Conservation (phyloP, 2,329 filamentous ascomycete genomes). For the Talaromyces sp. region DNA sequence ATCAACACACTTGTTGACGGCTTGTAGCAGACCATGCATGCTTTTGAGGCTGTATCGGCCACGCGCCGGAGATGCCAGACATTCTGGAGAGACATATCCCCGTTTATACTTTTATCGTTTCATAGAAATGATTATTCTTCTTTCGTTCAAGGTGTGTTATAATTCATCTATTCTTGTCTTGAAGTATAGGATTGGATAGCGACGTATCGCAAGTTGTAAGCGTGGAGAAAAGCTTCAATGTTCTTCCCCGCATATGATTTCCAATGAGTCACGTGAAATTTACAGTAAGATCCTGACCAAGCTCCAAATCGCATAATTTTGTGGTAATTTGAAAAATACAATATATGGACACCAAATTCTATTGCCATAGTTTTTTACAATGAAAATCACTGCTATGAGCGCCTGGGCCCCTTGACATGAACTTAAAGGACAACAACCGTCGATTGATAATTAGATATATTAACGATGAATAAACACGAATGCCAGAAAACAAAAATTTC, state of each 20-base stretch:
- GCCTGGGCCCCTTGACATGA: neutral
- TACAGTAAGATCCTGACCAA: neutral
- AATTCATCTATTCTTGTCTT: neutral
- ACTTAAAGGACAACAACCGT: too few species aligned
- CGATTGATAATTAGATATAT: neutral
- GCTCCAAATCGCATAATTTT: too few species aligned
- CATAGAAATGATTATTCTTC: neutral
- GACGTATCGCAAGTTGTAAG: neutral
- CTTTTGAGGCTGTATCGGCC: conserved; percentile 75
- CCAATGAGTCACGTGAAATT: neutral
- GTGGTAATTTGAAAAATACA: neutral
- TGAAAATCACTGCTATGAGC: neutral
- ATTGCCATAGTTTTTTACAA: neutral
- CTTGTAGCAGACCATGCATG: conserved; percentile 91
- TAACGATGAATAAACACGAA: neutral
- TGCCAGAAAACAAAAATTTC: neutral
- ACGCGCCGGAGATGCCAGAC: conserved; percentile 82
- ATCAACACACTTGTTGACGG: conserved; percentile 82
- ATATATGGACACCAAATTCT: neutral
- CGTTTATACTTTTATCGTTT: neutral
- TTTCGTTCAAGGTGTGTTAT: neutral
- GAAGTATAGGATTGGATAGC: too few species aligned
- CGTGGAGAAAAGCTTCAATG: neutral
- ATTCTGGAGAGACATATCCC: conserved; percentile 58
- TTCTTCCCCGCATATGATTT: neutral